These are phyloP conservation scores for Claviceps sp. DNA, from an alignment of 2,329 filamentous ascomycete genomes.

Conservation along the genomic window DNA sequence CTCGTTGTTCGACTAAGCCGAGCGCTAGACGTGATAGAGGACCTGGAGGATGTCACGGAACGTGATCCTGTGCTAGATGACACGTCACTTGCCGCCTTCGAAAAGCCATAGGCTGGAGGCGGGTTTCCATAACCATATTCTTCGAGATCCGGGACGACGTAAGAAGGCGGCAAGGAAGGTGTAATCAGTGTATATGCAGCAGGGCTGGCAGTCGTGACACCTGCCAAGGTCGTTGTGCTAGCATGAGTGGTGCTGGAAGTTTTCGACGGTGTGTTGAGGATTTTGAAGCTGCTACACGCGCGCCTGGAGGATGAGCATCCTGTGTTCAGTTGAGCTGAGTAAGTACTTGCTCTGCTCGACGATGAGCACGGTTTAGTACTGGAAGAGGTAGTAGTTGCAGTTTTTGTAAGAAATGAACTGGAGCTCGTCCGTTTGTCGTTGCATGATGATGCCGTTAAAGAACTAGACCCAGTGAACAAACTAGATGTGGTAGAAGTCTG, in stretches of 20 bases:
- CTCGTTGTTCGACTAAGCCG: neutral
- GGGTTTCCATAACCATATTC: slow-evolving; percentile 6
- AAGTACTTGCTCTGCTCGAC: neutral
- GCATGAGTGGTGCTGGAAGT: neutral
- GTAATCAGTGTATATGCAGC: slow-evolving; percentile 3
- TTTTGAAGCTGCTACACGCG: neutral
- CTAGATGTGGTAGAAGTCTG: neutral
- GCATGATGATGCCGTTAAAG: slow-evolving; percentile 1
- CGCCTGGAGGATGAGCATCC: neutral
- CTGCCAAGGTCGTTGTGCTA: neutral
- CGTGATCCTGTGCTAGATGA: neutral
- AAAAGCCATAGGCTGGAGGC: slow-evolving; percentile 2
- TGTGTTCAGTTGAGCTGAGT: neutral
- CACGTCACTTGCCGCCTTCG: neutral
- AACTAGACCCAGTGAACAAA: neutral
- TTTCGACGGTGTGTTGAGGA: neutral
- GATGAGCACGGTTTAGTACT: neutral
- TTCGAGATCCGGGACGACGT: slow-evolving; percentile 4
- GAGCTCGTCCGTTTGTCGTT: neutral
- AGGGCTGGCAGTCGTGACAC: neutral
- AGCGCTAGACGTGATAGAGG: neutral
- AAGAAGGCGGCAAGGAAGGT: slow-evolving; percentile 4
- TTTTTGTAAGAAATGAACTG: neutral
- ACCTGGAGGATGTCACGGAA: neutral
- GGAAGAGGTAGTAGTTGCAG: neutral